Evolutionary conservation across 345 rosid species (phyloP).

Genomic region (Arabidopsis suecica): DNA sequence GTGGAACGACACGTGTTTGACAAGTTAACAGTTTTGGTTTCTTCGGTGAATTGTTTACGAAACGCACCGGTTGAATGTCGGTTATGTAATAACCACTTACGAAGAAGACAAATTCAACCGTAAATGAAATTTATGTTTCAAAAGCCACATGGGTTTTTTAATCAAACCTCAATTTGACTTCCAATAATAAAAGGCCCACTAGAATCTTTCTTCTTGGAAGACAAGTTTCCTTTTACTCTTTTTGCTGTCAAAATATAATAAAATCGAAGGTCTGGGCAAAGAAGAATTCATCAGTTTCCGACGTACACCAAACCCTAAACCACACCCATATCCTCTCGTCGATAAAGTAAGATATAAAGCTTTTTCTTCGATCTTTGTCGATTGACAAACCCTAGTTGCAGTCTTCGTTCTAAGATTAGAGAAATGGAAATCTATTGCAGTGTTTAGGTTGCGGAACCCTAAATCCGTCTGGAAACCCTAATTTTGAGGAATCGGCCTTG

Average conservation of each 20-base stretch:
- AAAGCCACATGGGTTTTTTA: not conserved
- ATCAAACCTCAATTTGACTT: not conserved
- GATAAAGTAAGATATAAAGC: not conserved
- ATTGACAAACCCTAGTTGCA: not conserved
- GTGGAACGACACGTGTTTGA: slow-evolving; percentile 19
- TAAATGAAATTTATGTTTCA: not conserved
- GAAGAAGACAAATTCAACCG: not conserved
- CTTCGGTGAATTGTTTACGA: not conserved
- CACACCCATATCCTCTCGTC: not conserved
- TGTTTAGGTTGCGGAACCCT: too few species aligned
- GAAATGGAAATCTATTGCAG: too few species aligned
- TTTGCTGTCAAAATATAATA: too few species aligned
- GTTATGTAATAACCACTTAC: not conserved
- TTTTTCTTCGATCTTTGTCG: not conserved
- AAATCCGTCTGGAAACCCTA: not conserved
- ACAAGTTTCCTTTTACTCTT: not conserved
- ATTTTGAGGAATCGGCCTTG: not conserved
- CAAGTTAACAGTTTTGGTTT: not conserved
- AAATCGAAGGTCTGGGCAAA: not conserved
- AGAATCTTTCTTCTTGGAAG: not conserved
- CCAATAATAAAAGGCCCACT: not conserved
- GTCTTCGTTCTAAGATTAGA: too few species aligned
- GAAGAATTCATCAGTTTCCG: not conserved
- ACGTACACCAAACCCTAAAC: not conserved
- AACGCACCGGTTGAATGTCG: not conserved